A percentile compares a stretch with the other conserved stretches of the same genome.
These are phyloP conservation scores for Eudorina sp. DNA, from an alignment of 139 green algal genomes.

Conservation along the genomic window DNA sequence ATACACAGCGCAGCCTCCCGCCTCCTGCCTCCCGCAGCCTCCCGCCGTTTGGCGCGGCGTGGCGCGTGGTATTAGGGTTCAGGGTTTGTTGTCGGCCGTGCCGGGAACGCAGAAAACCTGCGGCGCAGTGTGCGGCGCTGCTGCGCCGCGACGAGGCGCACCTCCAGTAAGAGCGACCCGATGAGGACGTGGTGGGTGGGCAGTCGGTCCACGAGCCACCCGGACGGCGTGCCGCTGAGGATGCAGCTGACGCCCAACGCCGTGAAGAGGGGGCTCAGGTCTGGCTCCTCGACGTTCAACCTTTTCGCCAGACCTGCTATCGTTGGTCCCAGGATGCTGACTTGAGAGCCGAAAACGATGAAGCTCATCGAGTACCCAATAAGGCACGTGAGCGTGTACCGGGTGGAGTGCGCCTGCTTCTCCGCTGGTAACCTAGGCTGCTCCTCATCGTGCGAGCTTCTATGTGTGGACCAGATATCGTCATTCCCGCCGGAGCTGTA, in stretches of 20 bases:
- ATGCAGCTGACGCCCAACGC: constrained; percentile 66
- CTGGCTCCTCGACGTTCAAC: constrained; percentile 51
- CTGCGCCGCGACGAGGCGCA: too few relatives aligned
- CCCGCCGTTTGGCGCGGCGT: too few relatives aligned
- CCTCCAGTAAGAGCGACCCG: constrained; percentile 58
- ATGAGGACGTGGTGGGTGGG: constrained; percentile 63
- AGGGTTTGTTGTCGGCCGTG: too few relatives aligned
- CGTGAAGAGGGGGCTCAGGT: constrained; percentile 63
- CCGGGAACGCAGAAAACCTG: too few relatives aligned
- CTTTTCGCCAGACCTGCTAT: constrained; percentile 45
- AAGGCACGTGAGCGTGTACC: constrained; percentile 52
- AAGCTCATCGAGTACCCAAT: constrained; percentile 64
- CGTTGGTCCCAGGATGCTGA: constrained; percentile 62
- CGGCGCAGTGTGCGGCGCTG: too few relatives aligned
- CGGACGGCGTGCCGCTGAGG: constrained; percentile 59
- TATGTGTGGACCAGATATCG: background rate
- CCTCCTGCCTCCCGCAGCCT: too few relatives aligned
- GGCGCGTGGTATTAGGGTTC: too few relatives aligned
- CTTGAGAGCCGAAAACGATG: constrained; percentile 67
- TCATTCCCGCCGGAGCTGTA: constrained; percentile 12
- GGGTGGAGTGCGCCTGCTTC: background rate
- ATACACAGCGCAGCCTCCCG: too few relatives aligned
- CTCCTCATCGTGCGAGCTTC: constrained; percentile 1
- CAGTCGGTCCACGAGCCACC: constrained; percentile 62
- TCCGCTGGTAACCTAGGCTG: background rate